Evolutionary conservation across 441 rosid species (phyloP).

Genomic region (Flueggea neowawraea): DNA sequence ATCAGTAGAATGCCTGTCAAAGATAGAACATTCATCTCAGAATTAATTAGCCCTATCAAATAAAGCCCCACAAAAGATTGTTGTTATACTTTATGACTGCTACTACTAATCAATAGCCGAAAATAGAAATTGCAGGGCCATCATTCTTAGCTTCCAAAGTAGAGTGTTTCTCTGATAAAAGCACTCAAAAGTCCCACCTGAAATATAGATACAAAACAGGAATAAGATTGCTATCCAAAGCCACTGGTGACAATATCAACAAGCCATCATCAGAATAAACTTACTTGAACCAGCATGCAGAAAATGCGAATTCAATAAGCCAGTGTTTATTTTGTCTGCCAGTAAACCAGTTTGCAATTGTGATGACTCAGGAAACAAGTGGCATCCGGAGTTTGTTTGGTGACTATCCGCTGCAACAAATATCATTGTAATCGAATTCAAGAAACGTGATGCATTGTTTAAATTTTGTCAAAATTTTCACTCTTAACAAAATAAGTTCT

Average conservation of each 20-base stretch:
- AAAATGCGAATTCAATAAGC: constrained; percentile 22
- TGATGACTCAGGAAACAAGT: constrained; percentile 27
- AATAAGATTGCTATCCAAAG: constrained; percentile 8
- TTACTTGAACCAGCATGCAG: constrained; percentile 35
- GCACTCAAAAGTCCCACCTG: constrained; percentile 69
- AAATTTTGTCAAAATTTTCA: too few species aligned
- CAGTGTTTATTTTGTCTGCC: constrained; percentile 27
- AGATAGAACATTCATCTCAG: too few species aligned
- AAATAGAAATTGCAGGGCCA: background rate
- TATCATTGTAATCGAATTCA: constrained; percentile 10
- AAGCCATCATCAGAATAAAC: background rate
- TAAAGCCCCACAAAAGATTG: too few species aligned
- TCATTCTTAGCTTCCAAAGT: constrained; percentile 56
- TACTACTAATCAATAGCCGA: too few species aligned
- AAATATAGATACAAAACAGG: constrained; percentile 15
- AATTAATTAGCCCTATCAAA: too few species aligned
- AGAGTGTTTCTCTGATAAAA: constrained; percentile 50
- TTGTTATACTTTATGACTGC: too few species aligned
- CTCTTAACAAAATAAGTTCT: constrained; percentile 2
- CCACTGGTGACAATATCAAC: too few species aligned
- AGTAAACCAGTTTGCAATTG: constrained; percentile 36
- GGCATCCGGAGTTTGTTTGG: background rate
- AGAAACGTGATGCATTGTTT: too few species aligned
- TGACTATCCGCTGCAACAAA: constrained; percentile 61
- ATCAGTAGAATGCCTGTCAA: too few species aligned